phyloP scores from a whole-genome alignment of 805 yeast genomes.

The Lipomyces spencermartinsiae region DNA sequence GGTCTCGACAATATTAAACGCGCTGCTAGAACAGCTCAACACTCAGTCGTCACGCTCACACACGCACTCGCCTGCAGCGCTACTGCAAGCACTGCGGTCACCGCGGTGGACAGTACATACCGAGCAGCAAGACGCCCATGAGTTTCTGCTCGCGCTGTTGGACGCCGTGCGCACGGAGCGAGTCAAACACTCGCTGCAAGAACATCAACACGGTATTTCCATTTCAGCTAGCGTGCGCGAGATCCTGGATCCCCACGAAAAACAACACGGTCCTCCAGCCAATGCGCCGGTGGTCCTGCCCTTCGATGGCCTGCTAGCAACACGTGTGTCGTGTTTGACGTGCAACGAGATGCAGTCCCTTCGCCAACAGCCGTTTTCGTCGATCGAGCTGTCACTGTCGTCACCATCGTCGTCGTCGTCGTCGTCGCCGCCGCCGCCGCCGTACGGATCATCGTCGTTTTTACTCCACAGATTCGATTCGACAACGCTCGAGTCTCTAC shows the following conservation, averaged over 20 bases:
- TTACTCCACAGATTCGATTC: slow-evolving; percentile 14
- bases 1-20: slow-evolving; percentile 15
- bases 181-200: neutral
- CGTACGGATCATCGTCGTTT: slow-evolving; percentile 6
- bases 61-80: slow-evolving; percentile 24
- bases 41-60: slow-evolving; percentile 13
- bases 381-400: slow-evolving; percentile 45
- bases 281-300: slow-evolving; percentile 51
- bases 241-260: neutral
- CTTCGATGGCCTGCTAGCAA: slow-evolving; percentile 87
- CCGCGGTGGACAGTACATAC: slow-evolving; percentile 31
- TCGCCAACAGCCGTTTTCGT: slow-evolving; percentile 71
- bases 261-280: neutral
- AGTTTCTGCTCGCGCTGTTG: slow-evolving; percentile 33
- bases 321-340: slow-evolving; percentile 84
- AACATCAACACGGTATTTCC: slow-evolving; percentile 4
- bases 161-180: slow-evolving; percentile 30
- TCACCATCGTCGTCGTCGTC: neutral
- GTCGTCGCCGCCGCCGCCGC: slow-evolving; percentile 6
- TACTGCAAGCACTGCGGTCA: slow-evolving; percentile 25
- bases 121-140: slow-evolving; percentile 39
- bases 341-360: slow-evolving; percentile 97
- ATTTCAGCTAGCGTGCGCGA: slow-evolving; percentile 11
- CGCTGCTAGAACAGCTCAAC: slow-evolving; percentile 21
- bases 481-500: slow-evolving; percentile 40